Percentiles rank a stretch among this genome's conserved stretches.
These are phyloP conservation scores for Plectosphaerella plurivora DNA, from an alignment of 2,329 filamentous ascomycete species.

Conservation along the genomic window DNA sequence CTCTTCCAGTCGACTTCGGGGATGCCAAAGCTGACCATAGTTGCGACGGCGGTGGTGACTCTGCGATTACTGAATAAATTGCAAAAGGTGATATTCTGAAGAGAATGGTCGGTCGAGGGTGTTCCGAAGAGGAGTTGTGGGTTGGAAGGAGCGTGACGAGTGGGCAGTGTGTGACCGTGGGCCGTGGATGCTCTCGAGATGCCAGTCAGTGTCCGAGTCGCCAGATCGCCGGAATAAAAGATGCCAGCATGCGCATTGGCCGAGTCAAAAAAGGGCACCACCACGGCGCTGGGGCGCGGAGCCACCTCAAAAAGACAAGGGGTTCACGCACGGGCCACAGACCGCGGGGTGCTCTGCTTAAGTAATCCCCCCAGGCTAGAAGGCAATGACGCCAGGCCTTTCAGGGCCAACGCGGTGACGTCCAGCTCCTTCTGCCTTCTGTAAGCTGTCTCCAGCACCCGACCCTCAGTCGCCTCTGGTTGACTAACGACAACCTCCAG, in stretches of 20 bases:
- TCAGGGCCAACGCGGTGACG: background rate
- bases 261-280: background rate
- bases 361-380: too few species aligned
- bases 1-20: constrained; percentile 65
- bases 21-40: constrained; percentile 47
- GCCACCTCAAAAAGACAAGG: too few species aligned
- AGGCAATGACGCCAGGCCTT: too few species aligned
- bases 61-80: background rate
- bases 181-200: background rate
- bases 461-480: background rate
- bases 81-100: background rate
- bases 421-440: background rate
- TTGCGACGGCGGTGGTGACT: constrained; percentile 11
- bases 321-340: too few species aligned
- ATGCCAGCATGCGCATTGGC: background rate
- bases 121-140: background rate
- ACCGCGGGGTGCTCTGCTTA: too few species aligned
- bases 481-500: background rate
- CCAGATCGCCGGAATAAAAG: background rate
- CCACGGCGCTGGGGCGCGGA: too few species aligned
- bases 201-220: background rate
- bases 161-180: too few species aligned
- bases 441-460: background rate
- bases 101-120: background rate
- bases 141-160: too few species aligned